Base-by-base conservation (phyloP, 768 basidiomycete species). In the Pulveroboletus sp. region DNA sequence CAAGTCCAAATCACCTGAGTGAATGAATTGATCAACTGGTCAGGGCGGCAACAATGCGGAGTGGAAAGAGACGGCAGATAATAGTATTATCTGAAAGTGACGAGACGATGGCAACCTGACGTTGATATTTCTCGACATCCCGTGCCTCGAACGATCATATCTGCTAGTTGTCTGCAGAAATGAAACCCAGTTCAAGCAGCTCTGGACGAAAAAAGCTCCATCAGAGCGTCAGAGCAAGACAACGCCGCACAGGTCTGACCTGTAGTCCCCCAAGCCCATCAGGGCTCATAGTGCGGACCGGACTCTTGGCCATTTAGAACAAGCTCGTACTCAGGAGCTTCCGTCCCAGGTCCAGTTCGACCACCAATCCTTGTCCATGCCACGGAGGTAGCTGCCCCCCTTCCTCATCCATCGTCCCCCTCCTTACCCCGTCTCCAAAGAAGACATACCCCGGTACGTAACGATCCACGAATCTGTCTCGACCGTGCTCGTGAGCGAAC, bases 371-470 rank as follows among this genome's bases (percentile, higher is more conserved):
- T 24, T 68, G 74, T 8, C 76, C 79, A 11, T 61, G 47, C 82
- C 82, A 83, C 1, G 57, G 50, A 7, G 58, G 64, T n/a, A 43
- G 3, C 27, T 43, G 43, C 6, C 52, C 59, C 46, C 47, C 63
- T 46, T 46, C 61, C 44, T 60, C 47, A 32, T 54, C 61, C 37
- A 56, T 47, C 46, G 51, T 38, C 4, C 77, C 76, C 6, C 59
- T 56, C 9, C 45, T 56, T 5, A 87, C 70, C 10, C 84, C 80
- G 18, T 81, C 79, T 4, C 77, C 81, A 61, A 89, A 97, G 63
- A 94, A 86, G 52, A 95, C 82, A 62, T 96, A 97, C 3, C 88
- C 90, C 1, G 93, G 93, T 57, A 97, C 93, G 67, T 96, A 96
- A 5, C 94, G 83, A 66, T 93, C 88, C 6, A 94, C 82, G 63